phyloP scores from a whole-genome alignment of 441 rosid genomes.

The Viola pubescens region DNA sequence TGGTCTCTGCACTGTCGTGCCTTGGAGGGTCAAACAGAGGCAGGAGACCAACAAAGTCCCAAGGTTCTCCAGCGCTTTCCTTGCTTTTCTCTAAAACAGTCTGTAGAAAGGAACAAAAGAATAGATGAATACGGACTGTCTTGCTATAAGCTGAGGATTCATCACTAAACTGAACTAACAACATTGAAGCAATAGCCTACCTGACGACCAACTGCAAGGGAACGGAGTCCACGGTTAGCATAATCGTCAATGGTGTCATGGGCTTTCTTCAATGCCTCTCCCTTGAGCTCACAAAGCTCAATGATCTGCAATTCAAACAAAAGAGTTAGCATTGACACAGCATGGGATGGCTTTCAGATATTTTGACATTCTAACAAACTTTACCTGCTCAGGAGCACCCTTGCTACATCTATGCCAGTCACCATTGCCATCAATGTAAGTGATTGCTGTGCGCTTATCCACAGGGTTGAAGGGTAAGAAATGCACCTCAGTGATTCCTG shows the following conservation, averaged over 20 bases:
- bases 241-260: conserved; percentile 54
- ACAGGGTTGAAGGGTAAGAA: conserved; percentile 94
- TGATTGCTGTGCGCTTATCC: conserved; percentile 88
- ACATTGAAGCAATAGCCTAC: conserved; percentile 23
- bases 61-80: conserved; percentile 63
- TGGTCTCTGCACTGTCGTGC: conserved; percentile 91
- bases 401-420: conserved; percentile 82
- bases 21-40: conserved; percentile 94
- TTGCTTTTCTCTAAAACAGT: conserved; percentile 60
- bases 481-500: conserved; percentile 76
- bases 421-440: conserved; percentile 57
- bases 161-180: neutral
- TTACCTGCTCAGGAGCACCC: conserved; percentile 92
- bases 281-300: conserved; percentile 61
- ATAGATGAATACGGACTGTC: neutral
- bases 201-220: conserved; percentile 66
- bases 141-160: neutral
- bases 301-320: conserved; percentile 38
- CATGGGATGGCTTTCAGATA: neutral
- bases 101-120: conserved; percentile 20
- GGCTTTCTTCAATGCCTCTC: conserved; percentile 42
- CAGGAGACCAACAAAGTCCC: conserved; percentile 89
- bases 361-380: neutral
- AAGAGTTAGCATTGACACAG: neutral
- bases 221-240: conserved; percentile 86